Percentiles rank a stretch among this genome's conserved stretches.
These are phyloP conservation scores for Rhexocercosporidium sp. DNA, from an alignment of 2,329 filamentous ascomycete genomes.

Conservation along the genomic window DNA sequence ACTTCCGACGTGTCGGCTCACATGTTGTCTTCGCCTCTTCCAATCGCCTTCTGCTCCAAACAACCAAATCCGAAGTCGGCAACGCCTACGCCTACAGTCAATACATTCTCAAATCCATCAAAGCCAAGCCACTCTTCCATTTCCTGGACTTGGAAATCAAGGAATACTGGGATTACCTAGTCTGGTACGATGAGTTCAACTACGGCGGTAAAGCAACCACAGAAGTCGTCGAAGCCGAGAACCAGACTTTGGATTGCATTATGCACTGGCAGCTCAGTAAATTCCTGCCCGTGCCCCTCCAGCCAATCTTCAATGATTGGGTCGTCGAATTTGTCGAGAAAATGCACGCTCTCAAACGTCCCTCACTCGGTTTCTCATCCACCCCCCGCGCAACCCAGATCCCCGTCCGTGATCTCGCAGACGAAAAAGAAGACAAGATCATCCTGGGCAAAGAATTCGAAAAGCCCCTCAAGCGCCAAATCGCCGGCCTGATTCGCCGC, in stretches of 20 bases:
- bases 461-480: conserved; percentile 88
- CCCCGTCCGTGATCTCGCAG: conserved; percentile 60
- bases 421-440: conserved; percentile 62
- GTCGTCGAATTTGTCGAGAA: conserved; percentile 92
- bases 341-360: conserved; percentile 86
- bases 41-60: conserved; percentile 89
- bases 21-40: conserved; percentile 95
- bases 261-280: conserved; percentile 99
- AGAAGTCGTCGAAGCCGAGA: conserved; percentile 76
- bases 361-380: conserved; percentile 53
- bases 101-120: conserved; percentile 97
- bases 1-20: conserved; percentile 93
- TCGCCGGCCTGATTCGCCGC: conserved; percentile 78
- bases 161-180: conserved; percentile 98
- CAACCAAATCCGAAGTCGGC: conserved; percentile 93
- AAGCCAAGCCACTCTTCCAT: conserved; percentile 92
- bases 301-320: conserved; percentile 89
- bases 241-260: conserved; percentile 83
- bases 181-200: conserved; percentile 99
- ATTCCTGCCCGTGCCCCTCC: conserved; percentile 81
- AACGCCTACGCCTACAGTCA: conserved; percentile 97
- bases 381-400: conserved; percentile 65
- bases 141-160: conserved; percentile 97
- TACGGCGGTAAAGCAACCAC: conserved; percentile 93
- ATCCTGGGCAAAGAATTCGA: conserved; percentile 84